Percentiles rank a stretch among this genome's conserved stretches.
Evolutionary conservation across 331 rosid species (phyloP).

Genomic region (Malus hybrid): DNA sequence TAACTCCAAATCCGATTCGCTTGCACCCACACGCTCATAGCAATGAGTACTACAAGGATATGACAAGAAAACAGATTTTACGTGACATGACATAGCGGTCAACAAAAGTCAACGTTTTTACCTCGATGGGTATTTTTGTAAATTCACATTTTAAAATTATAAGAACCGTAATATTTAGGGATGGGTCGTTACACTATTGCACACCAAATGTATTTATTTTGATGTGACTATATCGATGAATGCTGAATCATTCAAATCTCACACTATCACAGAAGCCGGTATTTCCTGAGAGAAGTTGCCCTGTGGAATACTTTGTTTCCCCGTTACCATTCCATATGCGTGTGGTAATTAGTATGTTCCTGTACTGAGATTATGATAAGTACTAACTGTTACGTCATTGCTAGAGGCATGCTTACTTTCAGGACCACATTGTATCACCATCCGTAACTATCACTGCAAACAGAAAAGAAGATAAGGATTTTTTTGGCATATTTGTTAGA

Average conservation of each 20-base stretch:
- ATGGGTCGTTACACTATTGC: background rate
- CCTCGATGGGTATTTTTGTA: too few species aligned
- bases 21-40: too few species aligned
- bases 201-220: background rate
- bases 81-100: too few species aligned
- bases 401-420: background rate
- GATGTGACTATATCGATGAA: background rate
- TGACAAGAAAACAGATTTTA: too few species aligned
- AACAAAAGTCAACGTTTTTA: too few species aligned
- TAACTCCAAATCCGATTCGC: too few species aligned
- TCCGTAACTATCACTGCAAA: background rate
- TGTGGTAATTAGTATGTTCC: background rate
- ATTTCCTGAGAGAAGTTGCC: background rate
- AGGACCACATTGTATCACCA: background rate
- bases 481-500: background rate
- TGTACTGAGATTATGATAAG: background rate
- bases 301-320: background rate
- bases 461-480: background rate
- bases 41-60: too few species aligned
- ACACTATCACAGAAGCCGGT: background rate
- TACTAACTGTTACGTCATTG: background rate
- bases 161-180: too few species aligned
- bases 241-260: background rate
- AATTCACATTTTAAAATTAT: too few species aligned
- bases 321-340: background rate